Evolutionary conservation across 140 eudicot species (phyloP), one percentile per base, ranked within the genome.

Genomic region (Anethum foeniculum): DNA sequence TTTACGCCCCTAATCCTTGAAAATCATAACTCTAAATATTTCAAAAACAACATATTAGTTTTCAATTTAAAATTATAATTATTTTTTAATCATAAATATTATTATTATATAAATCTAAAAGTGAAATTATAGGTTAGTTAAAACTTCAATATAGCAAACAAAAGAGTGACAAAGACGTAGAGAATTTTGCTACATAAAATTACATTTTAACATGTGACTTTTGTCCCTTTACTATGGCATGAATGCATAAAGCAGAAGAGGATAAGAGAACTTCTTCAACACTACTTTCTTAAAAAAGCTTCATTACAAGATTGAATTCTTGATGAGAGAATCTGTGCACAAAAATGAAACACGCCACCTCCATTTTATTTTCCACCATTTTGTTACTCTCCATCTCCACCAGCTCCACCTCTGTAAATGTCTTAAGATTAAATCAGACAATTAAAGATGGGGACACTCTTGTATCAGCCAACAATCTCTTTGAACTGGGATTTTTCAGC

Each of bases 401-500:
- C 6, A 79, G 25, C 36, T 52, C 68, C 64, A 30, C 71, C n/a
- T 23, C 71, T 30, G 36, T 36, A 11, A 85, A 85, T 82, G 80
- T 85, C 36, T 81, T 88, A 25, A 75, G 71, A 39, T n/a, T 82
- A 81, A 52, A 72, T 41, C 52, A 72, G 46, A 23, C 46, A 39
- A n/a, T 52, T 6, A 25, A 27, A 60, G 43, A 83, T 79, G 79
- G 83, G 2, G 77, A 83, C 16, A 82, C 86, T 14, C 36, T 88
- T 6, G 68, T 84, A 43, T 88, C 91, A 1, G 71, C 87, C 0
- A 74, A 54, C 7, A 47, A 77, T 15, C 65, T 64, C 15, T 88
- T 88, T 36, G 88, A 83, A 58, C 83, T 88, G 49, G 86, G 91
- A 3, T 88, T 88, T 62, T 83, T 88, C 84, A 83, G 79, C 79